Evolutionary conservation across 192 early-diverging fungal species (phyloP).

Genomic region (Linnemannia hyalina): DNA sequence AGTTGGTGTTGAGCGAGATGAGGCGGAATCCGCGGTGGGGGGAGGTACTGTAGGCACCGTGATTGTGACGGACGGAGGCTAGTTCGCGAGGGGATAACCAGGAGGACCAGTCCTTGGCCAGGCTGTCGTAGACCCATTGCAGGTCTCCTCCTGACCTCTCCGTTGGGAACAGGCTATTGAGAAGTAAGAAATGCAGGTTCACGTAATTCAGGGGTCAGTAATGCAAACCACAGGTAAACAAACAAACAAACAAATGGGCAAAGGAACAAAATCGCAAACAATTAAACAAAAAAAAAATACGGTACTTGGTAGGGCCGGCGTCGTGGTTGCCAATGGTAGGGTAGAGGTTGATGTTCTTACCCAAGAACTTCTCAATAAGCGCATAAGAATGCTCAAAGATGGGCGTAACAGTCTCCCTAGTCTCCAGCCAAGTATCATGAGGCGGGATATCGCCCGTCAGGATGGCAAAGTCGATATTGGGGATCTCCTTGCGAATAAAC

Average conservation of each 20-base stretch:
- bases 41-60: conserved; percentile 56
- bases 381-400: conserved; percentile 50
- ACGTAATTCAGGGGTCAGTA: neutral
- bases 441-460: conserved; percentile 68
- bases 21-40: conserved; percentile 57
- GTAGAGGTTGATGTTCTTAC: conserved; percentile 29
- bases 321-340: conserved; percentile 71
- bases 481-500: conserved; percentile 39
- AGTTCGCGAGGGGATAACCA: conserved; percentile 53
- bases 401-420: conserved; percentile 35
- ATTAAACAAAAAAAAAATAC: no score
- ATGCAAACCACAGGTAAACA: neutral
- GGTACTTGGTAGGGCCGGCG: conserved; percentile 56
- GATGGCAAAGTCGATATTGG: conserved; percentile 57
- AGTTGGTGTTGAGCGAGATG: conserved; percentile 66
- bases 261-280: neutral
- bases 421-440: conserved; percentile 65
- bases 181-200: neutral
- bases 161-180: conserved; percentile 21
- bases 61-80: conserved; percentile 30
- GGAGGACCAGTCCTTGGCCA: conserved; percentile 51
- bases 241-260: neutral
- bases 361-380: conserved; percentile 33
- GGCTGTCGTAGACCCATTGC: conserved; percentile 58
- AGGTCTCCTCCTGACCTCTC: conserved; percentile 23